Percentiles rank a stretch among this genome's conserved stretches.
Conservation (phyloP, 805 yeast genomes). For the Saturnispora kantuleensis region DNA sequence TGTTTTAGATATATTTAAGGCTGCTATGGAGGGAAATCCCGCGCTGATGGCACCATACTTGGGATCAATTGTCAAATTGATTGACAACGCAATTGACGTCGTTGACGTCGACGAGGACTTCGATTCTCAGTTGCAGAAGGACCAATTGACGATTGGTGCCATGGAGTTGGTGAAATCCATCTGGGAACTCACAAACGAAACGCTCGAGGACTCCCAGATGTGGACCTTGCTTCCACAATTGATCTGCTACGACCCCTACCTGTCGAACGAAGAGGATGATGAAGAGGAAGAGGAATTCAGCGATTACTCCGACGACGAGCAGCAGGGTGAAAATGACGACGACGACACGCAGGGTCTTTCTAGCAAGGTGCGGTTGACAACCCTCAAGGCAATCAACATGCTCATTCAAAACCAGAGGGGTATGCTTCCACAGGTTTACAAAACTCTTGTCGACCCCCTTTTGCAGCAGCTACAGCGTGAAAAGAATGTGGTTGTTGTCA, state of each 20-base stretch:
- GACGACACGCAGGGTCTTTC: conserved; percentile 29
- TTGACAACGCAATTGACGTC: conserved; percentile 15
- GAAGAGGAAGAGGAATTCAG: conserved; percentile 28
- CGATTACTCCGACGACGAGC: conserved; percentile 29
- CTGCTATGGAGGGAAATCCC: conserved; percentile 15
- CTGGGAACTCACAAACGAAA: not conserved
- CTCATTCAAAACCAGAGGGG: conserved; percentile 31
- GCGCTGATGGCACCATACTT: conserved; percentile 15
- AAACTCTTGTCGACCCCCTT: conserved; percentile 24
- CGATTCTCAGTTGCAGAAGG: conserved; percentile 24
- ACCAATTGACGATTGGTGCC: conserved; percentile 40
- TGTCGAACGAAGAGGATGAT: conserved; percentile 25
- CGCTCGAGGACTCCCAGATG: not conserved
- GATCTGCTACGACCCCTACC: conserved; percentile 39
- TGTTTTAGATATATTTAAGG: not conserved
- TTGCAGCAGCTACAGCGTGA: conserved; percentile 30
- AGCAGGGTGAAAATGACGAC: conserved; percentile 32
- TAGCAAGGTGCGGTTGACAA: conserved; percentile 53
- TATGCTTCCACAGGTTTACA: conserved; percentile 27
- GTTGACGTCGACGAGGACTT: conserved; percentile 25
- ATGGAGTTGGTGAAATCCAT: conserved; percentile 27
- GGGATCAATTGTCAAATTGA: conserved; percentile 9
- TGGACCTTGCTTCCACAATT: conserved; percentile 19
- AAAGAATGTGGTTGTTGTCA: conserved; percentile 39
- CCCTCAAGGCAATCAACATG: conserved; percentile 34